phyloP scores from a whole-genome alignment of 2,329 filamentous ascomycete genomes.

The Thyridium curvatum region DNA sequence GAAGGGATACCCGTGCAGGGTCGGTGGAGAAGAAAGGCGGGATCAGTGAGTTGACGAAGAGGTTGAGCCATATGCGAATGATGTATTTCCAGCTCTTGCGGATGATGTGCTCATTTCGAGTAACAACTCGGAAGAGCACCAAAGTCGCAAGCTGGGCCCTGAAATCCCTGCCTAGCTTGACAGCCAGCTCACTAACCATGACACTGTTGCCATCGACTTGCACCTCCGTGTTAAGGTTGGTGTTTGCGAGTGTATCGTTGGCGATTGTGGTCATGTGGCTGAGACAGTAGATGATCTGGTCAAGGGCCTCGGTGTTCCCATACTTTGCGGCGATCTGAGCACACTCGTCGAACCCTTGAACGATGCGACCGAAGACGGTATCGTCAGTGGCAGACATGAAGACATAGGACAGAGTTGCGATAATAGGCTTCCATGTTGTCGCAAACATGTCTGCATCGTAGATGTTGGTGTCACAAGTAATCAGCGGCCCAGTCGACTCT shows the following conservation, averaged over 20 bases:
- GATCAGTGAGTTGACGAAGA: constrained; percentile 92
- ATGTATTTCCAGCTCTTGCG: constrained; percentile 76
- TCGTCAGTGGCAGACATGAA: constrained; percentile 99
- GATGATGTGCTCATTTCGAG: constrained; percentile 74
- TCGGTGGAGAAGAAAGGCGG: constrained; percentile 66
- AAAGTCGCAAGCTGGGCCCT: constrained; percentile 89
- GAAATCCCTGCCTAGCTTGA: constrained; percentile 90
- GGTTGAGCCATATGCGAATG: constrained; percentile 85
- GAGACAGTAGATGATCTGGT: constrained; percentile 86
- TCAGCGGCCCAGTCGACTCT: constrained; percentile 64
- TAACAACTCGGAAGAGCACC: constrained; percentile 89
- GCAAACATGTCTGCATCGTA: constrained; percentile 98
- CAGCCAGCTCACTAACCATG: constrained; percentile 97
- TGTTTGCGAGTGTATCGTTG: constrained; percentile 70
- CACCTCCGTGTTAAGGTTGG: constrained; percentile 87
- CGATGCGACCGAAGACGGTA: constrained; percentile 85
- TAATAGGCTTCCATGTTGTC: constrained; percentile 89
- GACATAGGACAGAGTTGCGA: constrained; percentile 93
- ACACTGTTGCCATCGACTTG: constrained; percentile 87
- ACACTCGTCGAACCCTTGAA: constrained; percentile 93
- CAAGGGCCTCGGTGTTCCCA: constrained; percentile 75
- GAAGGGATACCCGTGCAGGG: constrained; percentile 62
- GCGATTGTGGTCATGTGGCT: constrained; percentile 86
- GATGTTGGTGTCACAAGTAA: constrained; percentile 83
- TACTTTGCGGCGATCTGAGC: constrained; percentile 87